Percentiles rank a stretch among this genome's conserved stretches.
Conservation (phyloP, 1,139 yeast species). For the Yamadazyma oceani region DNA sequence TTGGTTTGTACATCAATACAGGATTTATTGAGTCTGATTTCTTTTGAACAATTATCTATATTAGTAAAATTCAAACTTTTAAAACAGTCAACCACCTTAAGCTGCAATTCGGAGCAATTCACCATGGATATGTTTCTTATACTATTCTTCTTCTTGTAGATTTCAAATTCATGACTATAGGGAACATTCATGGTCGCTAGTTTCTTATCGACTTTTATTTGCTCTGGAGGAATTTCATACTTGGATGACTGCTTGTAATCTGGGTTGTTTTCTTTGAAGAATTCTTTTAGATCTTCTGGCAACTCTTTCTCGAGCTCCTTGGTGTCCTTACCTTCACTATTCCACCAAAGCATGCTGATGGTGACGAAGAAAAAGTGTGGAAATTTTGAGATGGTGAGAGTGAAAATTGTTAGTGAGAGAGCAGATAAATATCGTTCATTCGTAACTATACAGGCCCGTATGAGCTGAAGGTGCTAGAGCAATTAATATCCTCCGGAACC, state of each 20-base stretch:
- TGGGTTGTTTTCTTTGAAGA: slow-evolving; percentile 36
- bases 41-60: slow-evolving; percentile 30
- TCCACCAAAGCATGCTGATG: slow-evolving; percentile 16
- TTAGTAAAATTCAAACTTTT: slow-evolving; percentile 30
- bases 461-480: too few species aligned
- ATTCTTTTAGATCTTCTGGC: slow-evolving; percentile 31
- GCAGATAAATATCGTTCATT: not conserved
- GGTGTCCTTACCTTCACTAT: slow-evolving; percentile 18
- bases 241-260: slow-evolving; percentile 24
- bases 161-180: slow-evolving; percentile 31
- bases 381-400: not conserved
- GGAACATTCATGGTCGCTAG: slow-evolving; percentile 16
- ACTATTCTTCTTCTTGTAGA: slow-evolving; percentile 32
- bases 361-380: not conserved
- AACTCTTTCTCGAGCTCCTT: slow-evolving; percentile 32
- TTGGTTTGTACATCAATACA: slow-evolving; percentile 38
- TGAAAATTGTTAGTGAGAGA: not conserved
- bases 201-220: slow-evolving; percentile 29
- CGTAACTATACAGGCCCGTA: slow-evolving; percentile 1
- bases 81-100: slow-evolving; percentile 39
- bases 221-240: slow-evolving; percentile 29
- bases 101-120: slow-evolving; percentile 46
- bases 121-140: slow-evolving; percentile 27
- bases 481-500: too few species aligned
- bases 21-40: slow-evolving; percentile 25